These are phyloP conservation scores for Halteria grandinella DNA, from an alignment of 73 alveolate species.

Conservation along the genomic window DNA sequence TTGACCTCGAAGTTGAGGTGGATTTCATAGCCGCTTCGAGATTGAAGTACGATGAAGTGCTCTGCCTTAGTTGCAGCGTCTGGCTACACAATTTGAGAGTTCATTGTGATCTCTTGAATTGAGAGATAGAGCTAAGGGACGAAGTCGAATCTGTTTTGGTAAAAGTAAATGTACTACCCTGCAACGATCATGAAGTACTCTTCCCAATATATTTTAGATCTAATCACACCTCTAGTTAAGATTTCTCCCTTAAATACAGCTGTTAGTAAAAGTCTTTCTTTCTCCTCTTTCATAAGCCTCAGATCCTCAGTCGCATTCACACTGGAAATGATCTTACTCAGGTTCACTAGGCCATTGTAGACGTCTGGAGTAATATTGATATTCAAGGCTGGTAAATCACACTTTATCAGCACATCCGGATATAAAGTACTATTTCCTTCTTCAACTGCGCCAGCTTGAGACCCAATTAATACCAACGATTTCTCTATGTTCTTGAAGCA, in stretches of 20 bases:
- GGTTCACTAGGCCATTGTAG: conserved; percentile 33
- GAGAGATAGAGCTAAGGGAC: conserved; percentile 36
- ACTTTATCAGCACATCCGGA: conserved; percentile 6
- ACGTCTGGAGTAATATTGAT: conserved; percentile 40
- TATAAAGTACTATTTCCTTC: too few species aligned
- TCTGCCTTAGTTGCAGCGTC: too few species aligned
- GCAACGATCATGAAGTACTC: too few species aligned
- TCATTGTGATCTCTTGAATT: too few species aligned
- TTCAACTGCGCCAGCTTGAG: too few species aligned
- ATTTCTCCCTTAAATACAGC: background rate
- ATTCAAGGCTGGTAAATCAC: background rate
- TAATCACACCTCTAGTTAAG: conserved; percentile 14
- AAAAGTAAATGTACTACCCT: conserved; percentile 57
- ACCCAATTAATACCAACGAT: background rate
- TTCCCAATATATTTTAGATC: conserved; percentile 16
- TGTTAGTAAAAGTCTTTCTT: background rate
- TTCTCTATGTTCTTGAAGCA: conserved; percentile 9
- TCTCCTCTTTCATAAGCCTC: background rate
- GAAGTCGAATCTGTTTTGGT: conserved; percentile 44
- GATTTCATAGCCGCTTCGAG: too few species aligned
- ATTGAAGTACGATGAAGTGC: too few species aligned
- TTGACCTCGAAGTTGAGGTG: too few species aligned
- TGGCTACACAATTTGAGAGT: too few species aligned
- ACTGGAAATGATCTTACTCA: conserved; percentile 8
- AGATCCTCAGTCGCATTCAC: conserved; percentile 33